Evolutionary conservation across 805 yeast species (phyloP), one percentile per base, ranked within the genome.

Genomic region (Nakazawaea molendinolei): DNA sequence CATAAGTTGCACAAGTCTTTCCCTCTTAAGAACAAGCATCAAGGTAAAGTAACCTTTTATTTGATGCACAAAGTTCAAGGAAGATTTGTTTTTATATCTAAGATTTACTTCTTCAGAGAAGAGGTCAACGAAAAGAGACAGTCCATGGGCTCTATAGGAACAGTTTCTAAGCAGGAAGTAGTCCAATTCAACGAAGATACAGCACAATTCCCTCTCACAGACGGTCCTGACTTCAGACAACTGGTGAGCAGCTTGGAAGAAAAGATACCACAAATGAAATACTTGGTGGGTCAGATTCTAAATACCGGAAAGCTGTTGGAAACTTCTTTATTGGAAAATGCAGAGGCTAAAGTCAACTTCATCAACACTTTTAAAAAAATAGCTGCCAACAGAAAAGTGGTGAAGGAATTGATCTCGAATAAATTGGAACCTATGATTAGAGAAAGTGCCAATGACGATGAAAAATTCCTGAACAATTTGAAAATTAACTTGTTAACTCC

Each of bases 191-290:
- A 31, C 14, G 23, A 31, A 37, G 40, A 27, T 44, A 26, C 23
- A 36, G 15, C 48, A 25, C 55, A 55, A 1, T 39, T 55, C 8
- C 47, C 57, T 0, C 39, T 53, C 56, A 47, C 61, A 41, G 65
- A 67, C 53, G 71, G 62, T 5, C 63, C 64, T 1, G 39, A 45
- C 5, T 55, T 58, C 27, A 43, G 64, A 35, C 54, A 50, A 16
- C 41, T 57, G 1, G 26, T 59, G 10, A 35, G 37, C 12, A 48
- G 46, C 14, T 56, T 48, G 28, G 64, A 59, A 36, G 30, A 33
- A 9, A 44, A 43, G 28, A 50, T 51, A 2, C 45, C 52, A 5
- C 43, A 44, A 21, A 23, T 51, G 23, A 46, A 43, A 15, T 44
- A 34, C 20, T 36, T 45, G 8, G 30, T 46, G 5, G 49, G 46